Evolutionary conservation across 768 basidiomycete genomes (phyloP).

Genomic region (Gelatoporia subvermispora): DNA sequence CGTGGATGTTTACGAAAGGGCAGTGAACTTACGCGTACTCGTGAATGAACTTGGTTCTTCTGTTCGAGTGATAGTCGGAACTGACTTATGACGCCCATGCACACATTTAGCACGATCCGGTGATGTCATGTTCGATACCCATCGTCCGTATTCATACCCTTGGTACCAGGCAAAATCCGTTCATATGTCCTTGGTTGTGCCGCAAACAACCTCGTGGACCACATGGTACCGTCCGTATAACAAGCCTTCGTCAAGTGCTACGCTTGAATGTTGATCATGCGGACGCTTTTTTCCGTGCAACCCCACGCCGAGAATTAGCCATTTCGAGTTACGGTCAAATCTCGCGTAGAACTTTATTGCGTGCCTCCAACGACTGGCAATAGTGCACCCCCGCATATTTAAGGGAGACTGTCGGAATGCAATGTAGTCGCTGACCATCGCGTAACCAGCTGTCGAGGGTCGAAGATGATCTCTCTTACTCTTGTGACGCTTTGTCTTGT

Average conservation of each 20-base stretch:
- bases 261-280: constrained; percentile 9
- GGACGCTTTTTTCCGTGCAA: constrained; percentile 5
- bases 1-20: constrained; percentile 58
- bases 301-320: constrained; percentile 9
- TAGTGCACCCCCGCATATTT: background rate
- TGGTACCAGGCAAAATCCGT: constrained; percentile 13
- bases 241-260: background rate
- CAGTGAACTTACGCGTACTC: constrained; percentile 1
- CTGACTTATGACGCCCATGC: too few relatives aligned
- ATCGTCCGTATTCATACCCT: constrained; percentile 12
- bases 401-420: constrained; percentile 1
- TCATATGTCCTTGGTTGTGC: constrained; percentile 18
- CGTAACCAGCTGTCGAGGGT: constrained; percentile 2
- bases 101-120: too few relatives aligned
- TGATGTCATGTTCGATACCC: constrained; percentile 7
- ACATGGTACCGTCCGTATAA: constrained; percentile 17
- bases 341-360: constrained; percentile 3
- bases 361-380: background rate
- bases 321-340: constrained; percentile 4
- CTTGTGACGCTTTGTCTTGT: constrained; percentile 16
- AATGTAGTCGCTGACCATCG: background rate
- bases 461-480: constrained; percentile 29
- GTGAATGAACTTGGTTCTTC: too few relatives aligned
- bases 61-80: too few relatives aligned
- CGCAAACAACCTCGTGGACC: constrained; percentile 14